Base-by-base conservation (phyloP, 164 flowering plant genomes). In the Hamamelis virginiana region DNA sequence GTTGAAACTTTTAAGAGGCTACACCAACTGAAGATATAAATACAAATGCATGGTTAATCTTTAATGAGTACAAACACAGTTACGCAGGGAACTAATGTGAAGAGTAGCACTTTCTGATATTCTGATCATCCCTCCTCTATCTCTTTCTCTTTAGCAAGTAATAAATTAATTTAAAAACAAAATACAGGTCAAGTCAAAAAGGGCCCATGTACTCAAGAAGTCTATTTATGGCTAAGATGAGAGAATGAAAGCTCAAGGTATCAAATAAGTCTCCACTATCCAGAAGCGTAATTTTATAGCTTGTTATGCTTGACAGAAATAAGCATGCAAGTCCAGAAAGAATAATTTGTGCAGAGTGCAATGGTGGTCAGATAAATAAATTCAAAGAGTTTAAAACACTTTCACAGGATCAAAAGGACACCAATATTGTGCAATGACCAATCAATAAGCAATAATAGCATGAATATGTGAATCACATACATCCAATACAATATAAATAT, bases 401-500 rank as follows among this genome's bases (percentile, higher is more conserved):
- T n/a, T n/a, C n/a, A n/a, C n/a, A 22, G 21, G 41, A 27, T 6
- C 38, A 19, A 50, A 60, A 53, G 16, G 22, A 22, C 33, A 28
- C 10, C 18, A 8, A 23, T 47, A n/a, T 27, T 4, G 25, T 3
- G 55, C 44, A 65, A 14, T 25, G 44, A 62, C 45, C 41, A 16
- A 9, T 18, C 9, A 23, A 15, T 26, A 64, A 43, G 60, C 16
- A 63, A 16, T 23, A 52, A 28, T 41, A 55, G 64, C 69, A 67
- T 12, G 8, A 23, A 50, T 22, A 53, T 28, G 55, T 33, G 23
- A 57, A 53, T 52, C 52, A 76, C 96, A 60, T 87, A 94, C 97
- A 73, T 89, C 89, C 69, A 95, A 77, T 41, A 84, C 76, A 12
- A 95, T 69, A 70, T 74, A 95, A 18, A 89, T 65, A 76, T 92